Percentiles rank a stretch among this genome's conserved stretches.
Evolutionary conservation across 495 filamentous ascomycete species (phyloP).

Genomic region (Trichoderma virens): DNA sequence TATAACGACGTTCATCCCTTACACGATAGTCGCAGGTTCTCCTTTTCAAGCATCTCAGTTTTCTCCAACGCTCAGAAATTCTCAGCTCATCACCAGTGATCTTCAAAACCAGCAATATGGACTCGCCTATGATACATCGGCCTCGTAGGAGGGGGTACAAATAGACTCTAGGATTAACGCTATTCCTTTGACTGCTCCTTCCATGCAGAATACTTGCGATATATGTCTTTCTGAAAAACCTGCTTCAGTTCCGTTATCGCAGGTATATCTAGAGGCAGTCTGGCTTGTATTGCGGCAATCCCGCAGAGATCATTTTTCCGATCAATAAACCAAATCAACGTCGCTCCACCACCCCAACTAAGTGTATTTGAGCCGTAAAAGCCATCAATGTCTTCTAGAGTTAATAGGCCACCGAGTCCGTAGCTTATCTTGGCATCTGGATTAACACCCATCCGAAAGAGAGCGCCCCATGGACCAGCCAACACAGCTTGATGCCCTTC

Average conservation of each 20-base stretch:
- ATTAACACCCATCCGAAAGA: slow-evolving; percentile 21
- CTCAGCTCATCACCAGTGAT: too few relatives aligned
- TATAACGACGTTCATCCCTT: too few relatives aligned
- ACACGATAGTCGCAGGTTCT: too few relatives aligned
- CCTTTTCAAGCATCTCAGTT: too few relatives aligned
- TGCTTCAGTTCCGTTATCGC: slow-evolving; percentile 31
- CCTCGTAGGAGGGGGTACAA: too few relatives aligned
- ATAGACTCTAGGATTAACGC: too few relatives aligned
- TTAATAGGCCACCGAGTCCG: slow-evolving; percentile 16
- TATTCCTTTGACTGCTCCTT: too few relatives aligned
- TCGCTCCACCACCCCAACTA: slow-evolving; percentile 22
- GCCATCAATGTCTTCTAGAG: slow-evolving; percentile 17
- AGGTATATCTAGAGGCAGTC: slow-evolving; percentile 27
- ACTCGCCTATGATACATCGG: too few relatives aligned
- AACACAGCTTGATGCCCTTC: slow-evolving; percentile 13
- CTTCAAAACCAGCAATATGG: too few relatives aligned
- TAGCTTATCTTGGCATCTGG: slow-evolving; percentile 13
- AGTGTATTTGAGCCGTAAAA: slow-evolving; percentile 20
- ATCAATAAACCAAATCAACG: slow-evolving; percentile 35
- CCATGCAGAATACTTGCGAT: slow-evolving; percentile 26
- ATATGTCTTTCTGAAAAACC: slow-evolving; percentile 35
- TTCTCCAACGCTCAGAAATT: too few relatives aligned
- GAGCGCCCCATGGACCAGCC: slow-evolving; percentile 14
- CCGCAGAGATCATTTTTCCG: slow-evolving; percentile 39
- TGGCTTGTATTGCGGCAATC: slow-evolving; percentile 30